These are phyloP conservation scores for Sphagnum magellanicum DNA, from an alignment of 228 moss, liverwort and hornwort species.

Conservation along the genomic window DNA sequence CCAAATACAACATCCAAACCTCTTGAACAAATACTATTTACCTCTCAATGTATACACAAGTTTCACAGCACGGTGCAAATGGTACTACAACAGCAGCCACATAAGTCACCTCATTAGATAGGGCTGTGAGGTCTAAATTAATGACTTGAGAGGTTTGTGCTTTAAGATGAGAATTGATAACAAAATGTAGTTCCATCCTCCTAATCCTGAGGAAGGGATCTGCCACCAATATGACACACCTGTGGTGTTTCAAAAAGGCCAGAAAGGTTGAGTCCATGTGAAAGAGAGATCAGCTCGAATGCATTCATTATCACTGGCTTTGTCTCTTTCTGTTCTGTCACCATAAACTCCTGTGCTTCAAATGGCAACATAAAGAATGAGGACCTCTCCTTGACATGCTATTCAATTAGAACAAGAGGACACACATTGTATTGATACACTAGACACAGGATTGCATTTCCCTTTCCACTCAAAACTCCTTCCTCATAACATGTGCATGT, in stretches of 20 bases:
- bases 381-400: no score
- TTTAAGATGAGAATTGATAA: background rate
- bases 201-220: background rate
- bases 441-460: background rate
- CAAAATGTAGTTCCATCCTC: background rate
- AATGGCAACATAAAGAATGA: background rate
- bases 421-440: background rate
- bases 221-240: slow-evolving; percentile 1
- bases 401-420: background rate
- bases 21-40: background rate
- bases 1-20: background rate
- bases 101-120: background rate
- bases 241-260: slow-evolving; percentile 76
- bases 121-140: background rate
- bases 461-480: background rate
- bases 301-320: slow-evolving; percentile 93
- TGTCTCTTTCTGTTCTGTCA: slow-evolving; percentile 80
- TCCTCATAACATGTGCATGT: background rate
- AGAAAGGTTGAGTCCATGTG: slow-evolving; percentile 86
- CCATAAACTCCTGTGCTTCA: slow-evolving; percentile 65
- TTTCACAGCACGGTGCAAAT: background rate
- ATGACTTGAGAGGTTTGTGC: background rate
- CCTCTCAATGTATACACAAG: background rate
- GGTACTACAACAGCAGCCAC: background rate
- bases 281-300: slow-evolving; percentile 96